Conservation (phyloP, 2,329 filamentous ascomycete genomes). For the Colletotrichum sp. region DNA sequence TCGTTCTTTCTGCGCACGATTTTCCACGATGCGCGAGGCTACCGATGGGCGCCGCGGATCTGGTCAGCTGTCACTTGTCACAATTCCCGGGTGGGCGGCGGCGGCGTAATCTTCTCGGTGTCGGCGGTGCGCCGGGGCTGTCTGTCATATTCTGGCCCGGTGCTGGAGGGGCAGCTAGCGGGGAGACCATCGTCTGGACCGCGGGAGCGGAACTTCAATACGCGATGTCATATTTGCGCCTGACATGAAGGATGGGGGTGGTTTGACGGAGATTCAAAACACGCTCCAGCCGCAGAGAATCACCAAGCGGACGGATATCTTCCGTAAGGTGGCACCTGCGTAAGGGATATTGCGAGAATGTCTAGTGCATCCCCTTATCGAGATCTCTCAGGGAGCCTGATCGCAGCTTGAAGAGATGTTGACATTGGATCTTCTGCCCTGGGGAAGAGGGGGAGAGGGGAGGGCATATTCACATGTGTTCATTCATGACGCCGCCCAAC, state of each 20-base stretch:
- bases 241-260: neutral
- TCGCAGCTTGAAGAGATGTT: neutral
- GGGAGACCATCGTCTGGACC: neutral
- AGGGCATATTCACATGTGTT: slow-evolving; percentile 7
- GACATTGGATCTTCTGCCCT: neutral
- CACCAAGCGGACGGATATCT: neutral
- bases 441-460: neutral
- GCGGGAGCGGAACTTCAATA: neutral
- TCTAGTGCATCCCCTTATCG: neutral
- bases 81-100: neutral
- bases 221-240: neutral
- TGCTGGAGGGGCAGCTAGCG: neutral
- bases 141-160: neutral
- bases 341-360: slow-evolving; percentile 1
- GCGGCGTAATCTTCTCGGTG: neutral
- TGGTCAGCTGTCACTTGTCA: slow-evolving; percentile 12
- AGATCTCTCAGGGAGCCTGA: neutral
- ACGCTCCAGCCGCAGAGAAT: neutral
- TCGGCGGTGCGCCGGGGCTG: neutral
- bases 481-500: neutral
- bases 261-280: neutral
- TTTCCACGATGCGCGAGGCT: neutral
- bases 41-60: neutral
- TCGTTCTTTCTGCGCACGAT: neutral
- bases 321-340: neutral